These are phyloP conservation scores for Lactarius vividus DNA, from an alignment of 768 basidiomycete genomes.

Conservation along the genomic window DNA sequence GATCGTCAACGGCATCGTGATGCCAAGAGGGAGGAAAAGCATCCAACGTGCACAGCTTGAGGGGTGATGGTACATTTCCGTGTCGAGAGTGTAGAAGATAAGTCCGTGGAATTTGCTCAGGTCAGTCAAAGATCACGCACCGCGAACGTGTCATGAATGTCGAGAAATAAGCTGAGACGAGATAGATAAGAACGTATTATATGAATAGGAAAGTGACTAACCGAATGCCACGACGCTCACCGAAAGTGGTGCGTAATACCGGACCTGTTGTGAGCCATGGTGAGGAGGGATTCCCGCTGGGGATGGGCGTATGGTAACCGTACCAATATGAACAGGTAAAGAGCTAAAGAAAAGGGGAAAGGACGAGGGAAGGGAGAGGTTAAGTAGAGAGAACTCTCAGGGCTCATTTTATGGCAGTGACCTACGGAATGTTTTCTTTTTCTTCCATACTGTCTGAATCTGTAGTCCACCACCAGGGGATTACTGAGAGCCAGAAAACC, in stretches of 20 bases:
- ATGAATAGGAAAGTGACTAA: slow-evolving; percentile 1
- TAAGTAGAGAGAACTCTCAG: not conserved
- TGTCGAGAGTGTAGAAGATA: not conserved
- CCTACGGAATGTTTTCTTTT: slow-evolving; percentile 26
- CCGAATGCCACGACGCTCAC: slow-evolving; percentile 24
- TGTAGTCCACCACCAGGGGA: not conserved
- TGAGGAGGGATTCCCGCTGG: not conserved
- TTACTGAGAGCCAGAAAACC: not conserved
- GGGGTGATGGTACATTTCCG: not conserved
- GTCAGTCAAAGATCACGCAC: slow-evolving; percentile 6
- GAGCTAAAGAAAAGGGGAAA: slow-evolving; percentile 10
- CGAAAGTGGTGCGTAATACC: slow-evolving; percentile 24
- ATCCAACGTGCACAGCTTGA: slow-evolving; percentile 26
- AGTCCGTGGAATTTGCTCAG: not conserved
- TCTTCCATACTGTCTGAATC: slow-evolving; percentile 28
- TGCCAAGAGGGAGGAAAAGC: slow-evolving; percentile 25
- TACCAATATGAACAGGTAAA: slow-evolving; percentile 26
- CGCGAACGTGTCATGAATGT: slow-evolving; percentile 26
- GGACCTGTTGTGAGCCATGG: slow-evolving; percentile 7
- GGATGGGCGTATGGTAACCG: not conserved
- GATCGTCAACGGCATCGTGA: slow-evolving; percentile 23
- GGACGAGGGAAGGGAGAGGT: not conserved
- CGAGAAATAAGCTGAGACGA: slow-evolving; percentile 22
- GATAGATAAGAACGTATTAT: not conserved
- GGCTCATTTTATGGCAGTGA: not conserved